These are phyloP conservation scores for Irpex lacteus DNA, from an alignment of 1,284 basidiomycete species.

Conservation along the genomic window DNA sequence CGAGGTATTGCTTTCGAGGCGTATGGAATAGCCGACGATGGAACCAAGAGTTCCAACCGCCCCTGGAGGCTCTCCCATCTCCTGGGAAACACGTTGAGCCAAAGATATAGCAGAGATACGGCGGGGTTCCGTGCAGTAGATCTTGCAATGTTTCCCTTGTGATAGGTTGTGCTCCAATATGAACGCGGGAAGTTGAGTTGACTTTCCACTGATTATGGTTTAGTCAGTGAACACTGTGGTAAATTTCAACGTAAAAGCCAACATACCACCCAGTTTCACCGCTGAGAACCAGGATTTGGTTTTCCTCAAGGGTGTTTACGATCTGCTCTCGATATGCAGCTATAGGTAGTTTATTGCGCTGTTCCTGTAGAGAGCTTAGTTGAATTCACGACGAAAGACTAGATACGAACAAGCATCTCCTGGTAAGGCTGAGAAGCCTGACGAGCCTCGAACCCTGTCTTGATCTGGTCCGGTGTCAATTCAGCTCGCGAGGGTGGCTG, in stretches of 20 bases:
- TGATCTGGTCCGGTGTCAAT: constrained; percentile 47
- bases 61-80: constrained; percentile 85
- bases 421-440: constrained; percentile 71
- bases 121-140: constrained; percentile 95
- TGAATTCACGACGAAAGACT: not conserved
- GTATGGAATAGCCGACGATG: constrained; percentile 93
- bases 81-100: constrained; percentile 92
- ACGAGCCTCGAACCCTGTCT: constrained; percentile 57
- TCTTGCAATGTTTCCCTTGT: constrained; percentile 83
- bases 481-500: constrained; percentile 19
- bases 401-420: constrained; percentile 74
- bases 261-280: constrained; percentile 95
- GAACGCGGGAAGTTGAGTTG: constrained; percentile 94
- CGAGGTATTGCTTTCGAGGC: constrained; percentile 87
- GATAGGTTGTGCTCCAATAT: constrained; percentile 90
- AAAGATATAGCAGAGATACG: constrained; percentile 97
- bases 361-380: constrained; percentile 38
- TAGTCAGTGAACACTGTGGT: constrained; percentile 3
- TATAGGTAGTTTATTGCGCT: constrained; percentile 85
- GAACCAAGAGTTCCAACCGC: constrained; percentile 81
- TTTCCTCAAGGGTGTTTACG: constrained; percentile 67
- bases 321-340: constrained; percentile 82
- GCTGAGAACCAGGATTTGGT: constrained; percentile 90
- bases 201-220: constrained; percentile 75
- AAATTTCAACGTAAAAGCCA: not conserved